A percentile compares a stretch with the other conserved stretches of the same genome.
phyloP scores from a whole-genome alignment of 208 protist genomes.

The Trypanosoma mega region DNA sequence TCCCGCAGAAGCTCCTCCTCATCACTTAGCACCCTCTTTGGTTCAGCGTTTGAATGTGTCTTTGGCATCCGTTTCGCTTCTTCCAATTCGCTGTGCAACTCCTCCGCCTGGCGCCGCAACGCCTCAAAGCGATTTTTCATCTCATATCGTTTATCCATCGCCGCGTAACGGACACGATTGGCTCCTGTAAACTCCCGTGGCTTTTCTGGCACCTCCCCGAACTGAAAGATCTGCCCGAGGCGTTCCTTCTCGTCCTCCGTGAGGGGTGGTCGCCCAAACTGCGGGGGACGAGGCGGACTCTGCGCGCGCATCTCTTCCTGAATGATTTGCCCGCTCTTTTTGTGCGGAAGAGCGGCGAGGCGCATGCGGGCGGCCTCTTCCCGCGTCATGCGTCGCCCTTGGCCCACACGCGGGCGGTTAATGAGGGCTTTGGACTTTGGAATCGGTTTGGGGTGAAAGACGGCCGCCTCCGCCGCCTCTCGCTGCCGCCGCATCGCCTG shows the following conservation, averaged over 20 bases:
- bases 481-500: constrained; percentile 55
- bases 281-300: constrained; percentile 22
- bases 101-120: constrained; percentile 41
- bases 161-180: constrained; percentile 47
- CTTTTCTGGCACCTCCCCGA: constrained; percentile 63
- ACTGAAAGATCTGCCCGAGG: constrained; percentile 77
- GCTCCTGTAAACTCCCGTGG: constrained; percentile 61
- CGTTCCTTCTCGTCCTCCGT: constrained; percentile 83
- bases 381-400: constrained; percentile 31
- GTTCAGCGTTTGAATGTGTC: neutral
- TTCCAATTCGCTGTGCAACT: constrained; percentile 50
- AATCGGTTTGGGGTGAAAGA: constrained; percentile 67
- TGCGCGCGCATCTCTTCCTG: constrained; percentile 38
- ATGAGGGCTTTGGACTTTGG: constrained; percentile 80
- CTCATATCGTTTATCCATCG: constrained; percentile 46
- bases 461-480: constrained; percentile 58
- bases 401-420: constrained; percentile 58
- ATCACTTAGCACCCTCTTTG: neutral
- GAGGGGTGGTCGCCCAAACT: constrained; percentile 45
- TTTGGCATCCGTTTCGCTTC: constrained; percentile 3
- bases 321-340: constrained; percentile 54
- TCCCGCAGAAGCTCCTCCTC: neutral
- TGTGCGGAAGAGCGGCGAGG: constrained; percentile 65
- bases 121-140: constrained; percentile 67
- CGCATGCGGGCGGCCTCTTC: constrained; percentile 67